Base-by-base conservation (phyloP, 805 yeast species). In the Suhomyces tanzawaensis region DNA sequence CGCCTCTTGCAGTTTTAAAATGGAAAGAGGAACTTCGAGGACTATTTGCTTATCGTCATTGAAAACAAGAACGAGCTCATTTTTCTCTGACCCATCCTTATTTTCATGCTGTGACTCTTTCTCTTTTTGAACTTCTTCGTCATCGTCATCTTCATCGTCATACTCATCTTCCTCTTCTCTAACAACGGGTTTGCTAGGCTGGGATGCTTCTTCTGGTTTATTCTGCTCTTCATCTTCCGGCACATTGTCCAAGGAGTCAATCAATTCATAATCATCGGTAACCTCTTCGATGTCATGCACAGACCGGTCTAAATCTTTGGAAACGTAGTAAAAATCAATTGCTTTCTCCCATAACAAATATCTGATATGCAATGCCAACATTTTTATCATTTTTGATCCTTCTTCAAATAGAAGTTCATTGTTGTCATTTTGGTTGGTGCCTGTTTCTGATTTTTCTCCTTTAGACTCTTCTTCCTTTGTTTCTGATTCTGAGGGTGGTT, bases 281-380 rank as follows among this genome's bases (percentile, higher is more conserved):
- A 57, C 58, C 36, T 63, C 71, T 37, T 64, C 65, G 23, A 59
- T 42, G 8, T 49, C 37, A 36, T 55, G 42, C 8, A 41, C 15
- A 8, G 49, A 35, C 12, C 27, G 45, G 21, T 28, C 44, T n/a
- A 35, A 17, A 23, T 19, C 29, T 19, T 49, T 48, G 22, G 61
- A 51, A 25, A 41, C 42, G 42, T 62, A 72, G 46, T 58, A 66
- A 45, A 53, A 63, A 51, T 79, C 82, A 7, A 79, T 69, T 15
- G 83, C 89, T 53, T 76, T 79, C 49, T 84, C 90, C 78, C 86
- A 85, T 17, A 85, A 62, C 9, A 83, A 70, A 47, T 82, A 83
- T 45, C 91, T 66, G 16, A 83, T 60, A 44, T 77, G 83, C 33
- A 83, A 63, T 4, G 88, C 82, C 29, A 84, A 46, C 34, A 57